A percentile compares a stretch with the other conserved stretches of the same genome.
phyloP scores from a whole-genome alignment of 371 early-diverging fungal species.

The Batkoa obscura region DNA sequence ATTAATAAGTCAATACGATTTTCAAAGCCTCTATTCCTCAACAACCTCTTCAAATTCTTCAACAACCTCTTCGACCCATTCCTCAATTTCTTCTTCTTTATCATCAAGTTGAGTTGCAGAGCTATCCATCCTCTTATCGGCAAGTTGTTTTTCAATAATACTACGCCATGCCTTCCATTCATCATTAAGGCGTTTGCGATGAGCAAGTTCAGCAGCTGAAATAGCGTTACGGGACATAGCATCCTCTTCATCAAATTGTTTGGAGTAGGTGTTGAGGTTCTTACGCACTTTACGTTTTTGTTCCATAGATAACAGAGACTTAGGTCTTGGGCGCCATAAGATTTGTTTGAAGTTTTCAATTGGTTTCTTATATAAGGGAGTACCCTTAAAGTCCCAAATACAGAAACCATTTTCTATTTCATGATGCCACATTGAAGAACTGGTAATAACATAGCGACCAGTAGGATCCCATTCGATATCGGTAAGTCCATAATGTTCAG shows the following conservation, averaged over 20 bases:
- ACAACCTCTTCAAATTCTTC: constrained; percentile 42
- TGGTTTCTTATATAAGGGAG: constrained; percentile 47
- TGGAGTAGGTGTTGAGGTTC: constrained; percentile 74
- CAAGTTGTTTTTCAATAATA: constrained; percentile 31
- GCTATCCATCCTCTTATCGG: constrained; percentile 31
- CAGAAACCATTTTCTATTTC: constrained; percentile 70
- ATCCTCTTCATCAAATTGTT: constrained; percentile 79
- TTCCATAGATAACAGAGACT: constrained; percentile 53
- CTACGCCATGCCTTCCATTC: constrained; percentile 68
- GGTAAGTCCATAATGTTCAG: constrained; percentile 84
- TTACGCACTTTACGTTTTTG: constrained; percentile 75
- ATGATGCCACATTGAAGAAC: constrained; percentile 74
- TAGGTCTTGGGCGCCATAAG: constrained; percentile 89
- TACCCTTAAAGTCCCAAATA: constrained; percentile 86
- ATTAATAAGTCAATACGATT: too few species aligned
- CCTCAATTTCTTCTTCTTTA: constrained; percentile 52
- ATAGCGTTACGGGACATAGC: constrained; percentile 43
- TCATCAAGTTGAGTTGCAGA: constrained; percentile 24
- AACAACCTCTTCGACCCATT: constrained; percentile 63
- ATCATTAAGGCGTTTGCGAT: constrained; percentile 50
- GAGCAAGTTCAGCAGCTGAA: constrained; percentile 43
- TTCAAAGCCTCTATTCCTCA: constrained; percentile 5
- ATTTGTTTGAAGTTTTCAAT: constrained; percentile 79
- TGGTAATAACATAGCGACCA: constrained; percentile 79
- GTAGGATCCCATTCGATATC: constrained; percentile 97